Conservation (phyloP, 192 early-diverging fungal genomes). For the Coemansia sp. region DNA sequence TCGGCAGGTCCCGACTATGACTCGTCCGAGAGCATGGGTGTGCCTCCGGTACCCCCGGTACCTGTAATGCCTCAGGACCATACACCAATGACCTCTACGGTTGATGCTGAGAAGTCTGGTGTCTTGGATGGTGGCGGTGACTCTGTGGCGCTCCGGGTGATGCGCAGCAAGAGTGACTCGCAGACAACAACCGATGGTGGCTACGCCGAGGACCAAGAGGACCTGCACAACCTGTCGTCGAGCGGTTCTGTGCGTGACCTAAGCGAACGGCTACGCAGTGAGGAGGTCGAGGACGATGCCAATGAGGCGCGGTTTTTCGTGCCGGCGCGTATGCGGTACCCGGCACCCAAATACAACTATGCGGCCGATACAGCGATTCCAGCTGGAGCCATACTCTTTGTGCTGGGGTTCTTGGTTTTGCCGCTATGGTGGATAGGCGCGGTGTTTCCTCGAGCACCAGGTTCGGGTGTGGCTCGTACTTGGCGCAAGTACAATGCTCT, state of each 20-base stretch:
- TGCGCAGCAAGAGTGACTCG: background rate
- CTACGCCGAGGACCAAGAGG: background rate
- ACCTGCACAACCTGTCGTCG: background rate
- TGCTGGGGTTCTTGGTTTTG: conserved; percentile 38
- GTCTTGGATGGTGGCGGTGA: background rate
- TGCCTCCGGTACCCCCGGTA: background rate
- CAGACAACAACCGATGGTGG: background rate
- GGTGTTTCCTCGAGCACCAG: conserved; percentile 21
- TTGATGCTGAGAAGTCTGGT: background rate
- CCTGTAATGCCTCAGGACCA: background rate
- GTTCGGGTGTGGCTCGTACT: conserved; percentile 29
- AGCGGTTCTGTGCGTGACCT: conserved; percentile 7
- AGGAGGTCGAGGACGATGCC: conserved; percentile 48
- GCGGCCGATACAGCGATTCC: conserved; percentile 17
- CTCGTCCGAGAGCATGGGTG: conserved; percentile 1
- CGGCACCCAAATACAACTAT: conserved; percentile 33
- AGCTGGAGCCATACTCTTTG: conserved; percentile 35
- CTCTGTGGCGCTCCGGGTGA: too few species aligned
- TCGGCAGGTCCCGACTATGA: too few species aligned
- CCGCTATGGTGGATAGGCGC: conserved; percentile 53
- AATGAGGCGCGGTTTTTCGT: conserved; percentile 46
- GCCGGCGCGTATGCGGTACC: conserved; percentile 30
- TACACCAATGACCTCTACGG: background rate
- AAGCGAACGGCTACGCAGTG: conserved; percentile 31
- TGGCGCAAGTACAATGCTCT: conserved; percentile 54